Conservation (phyloP, 345 rosid genomes). For the Dimocarpus longan region DNA sequence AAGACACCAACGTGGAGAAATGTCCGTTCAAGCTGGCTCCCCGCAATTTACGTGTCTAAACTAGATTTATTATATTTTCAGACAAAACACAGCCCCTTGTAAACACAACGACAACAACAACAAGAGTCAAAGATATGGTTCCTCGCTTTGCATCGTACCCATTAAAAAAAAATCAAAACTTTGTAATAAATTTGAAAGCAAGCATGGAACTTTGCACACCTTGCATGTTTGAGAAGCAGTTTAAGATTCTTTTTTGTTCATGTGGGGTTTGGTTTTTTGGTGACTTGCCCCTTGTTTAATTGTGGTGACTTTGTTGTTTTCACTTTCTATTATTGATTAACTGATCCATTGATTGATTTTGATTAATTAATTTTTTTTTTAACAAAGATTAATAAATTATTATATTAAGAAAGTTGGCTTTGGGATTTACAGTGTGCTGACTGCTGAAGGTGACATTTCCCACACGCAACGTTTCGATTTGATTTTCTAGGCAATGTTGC, state of each 20-base stretch:
- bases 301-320: not conserved
- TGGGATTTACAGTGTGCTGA: slow-evolving; percentile 23
- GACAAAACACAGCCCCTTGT: not conserved
- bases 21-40: slow-evolving; percentile 44
- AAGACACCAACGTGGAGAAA: slow-evolving; percentile 37
- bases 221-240: slow-evolving; percentile 15
- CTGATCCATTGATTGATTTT: no score
- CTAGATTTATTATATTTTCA: not conserved
- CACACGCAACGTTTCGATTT: slow-evolving; percentile 26
- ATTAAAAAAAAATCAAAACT: not conserved
- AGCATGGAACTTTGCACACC: slow-evolving; percentile 11
- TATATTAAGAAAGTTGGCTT: not conserved
- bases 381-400: no score
- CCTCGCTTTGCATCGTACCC: not conserved
- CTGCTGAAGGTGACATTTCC: slow-evolving; percentile 30
- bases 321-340: no score
- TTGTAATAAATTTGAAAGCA: not conserved
- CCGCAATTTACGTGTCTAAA: slow-evolving; percentile 51
- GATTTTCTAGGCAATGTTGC: slow-evolving; percentile 18
- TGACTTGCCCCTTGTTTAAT: not conserved
- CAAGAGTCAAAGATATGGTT: slow-evolving; percentile 26
- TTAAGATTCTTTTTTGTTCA: slow-evolving; percentile 1
- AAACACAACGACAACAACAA: not conserved
- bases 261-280: slow-evolving; percentile 11
- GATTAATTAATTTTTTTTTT: no score